Evolutionary conservation across 1,139 yeast species (phyloP).

Genomic region (Taphrina confusa): DNA sequence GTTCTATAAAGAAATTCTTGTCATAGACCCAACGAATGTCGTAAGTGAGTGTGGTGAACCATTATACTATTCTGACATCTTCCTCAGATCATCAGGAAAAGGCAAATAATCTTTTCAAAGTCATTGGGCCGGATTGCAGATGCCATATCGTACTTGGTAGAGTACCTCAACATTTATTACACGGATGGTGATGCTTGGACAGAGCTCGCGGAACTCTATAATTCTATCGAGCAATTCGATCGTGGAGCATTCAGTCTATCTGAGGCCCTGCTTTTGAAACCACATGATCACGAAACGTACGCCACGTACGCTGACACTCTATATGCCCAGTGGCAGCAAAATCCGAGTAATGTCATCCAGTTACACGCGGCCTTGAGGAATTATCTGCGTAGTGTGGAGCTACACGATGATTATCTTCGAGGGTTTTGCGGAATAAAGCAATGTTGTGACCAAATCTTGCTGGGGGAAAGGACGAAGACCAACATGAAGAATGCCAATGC

Average conservation of each 20-base stretch:
- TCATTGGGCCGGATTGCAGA: conserved; percentile 35
- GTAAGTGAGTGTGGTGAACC: conserved; percentile 31
- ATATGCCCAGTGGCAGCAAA: conserved; percentile 27
- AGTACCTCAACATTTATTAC: conserved; percentile 61
- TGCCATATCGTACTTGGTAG: conserved; percentile 52
- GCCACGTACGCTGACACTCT: conserved; percentile 59
- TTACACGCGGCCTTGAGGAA: conserved; percentile 52
- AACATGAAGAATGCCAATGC: no score
- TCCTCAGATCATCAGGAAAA: conserved; percentile 17
- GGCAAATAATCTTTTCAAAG: conserved; percentile 32
- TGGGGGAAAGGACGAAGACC: not conserved
- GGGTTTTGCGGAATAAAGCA: conserved; percentile 72
- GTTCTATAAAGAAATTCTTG: conserved; percentile 31
- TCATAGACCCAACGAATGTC: conserved; percentile 34
- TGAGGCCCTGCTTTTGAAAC: conserved; percentile 66
- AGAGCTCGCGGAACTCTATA: conserved; percentile 68
- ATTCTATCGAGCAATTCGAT: conserved; percentile 52
- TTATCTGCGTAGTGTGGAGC: conserved; percentile 71
- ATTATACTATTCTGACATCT: not conserved
- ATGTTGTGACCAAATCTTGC: conserved; percentile 16
- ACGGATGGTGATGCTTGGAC: conserved; percentile 75
- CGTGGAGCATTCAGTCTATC: conserved; percentile 50
- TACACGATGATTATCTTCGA: conserved; percentile 64
- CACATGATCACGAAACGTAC: conserved; percentile 71
- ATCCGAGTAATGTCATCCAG: not conserved